Evolutionary conservation across 192 early-diverging fungal genomes (phyloP).

Genomic region (Rhizophagus clarus): DNA sequence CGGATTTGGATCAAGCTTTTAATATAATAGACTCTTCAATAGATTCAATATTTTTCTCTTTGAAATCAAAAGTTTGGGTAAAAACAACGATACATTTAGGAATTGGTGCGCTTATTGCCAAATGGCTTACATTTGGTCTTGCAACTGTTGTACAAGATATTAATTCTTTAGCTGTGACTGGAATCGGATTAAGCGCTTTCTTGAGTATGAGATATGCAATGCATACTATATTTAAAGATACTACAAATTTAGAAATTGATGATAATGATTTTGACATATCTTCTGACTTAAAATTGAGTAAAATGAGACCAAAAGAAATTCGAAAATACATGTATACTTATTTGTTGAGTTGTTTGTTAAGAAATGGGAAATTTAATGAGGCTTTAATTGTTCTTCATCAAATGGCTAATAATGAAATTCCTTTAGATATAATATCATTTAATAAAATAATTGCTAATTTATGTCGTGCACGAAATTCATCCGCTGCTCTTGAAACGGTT

Average conservation of each 20-base stretch:
- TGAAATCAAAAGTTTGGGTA: not conserved
- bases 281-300: not conserved
- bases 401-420: constrained; percentile 3
- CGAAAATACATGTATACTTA: not conserved
- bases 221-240: constrained; percentile 1
- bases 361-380: constrained; percentile 13
- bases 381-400: constrained; percentile 17
- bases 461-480: not conserved
- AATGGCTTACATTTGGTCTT: constrained; percentile 1
- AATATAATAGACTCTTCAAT: not conserved
- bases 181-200: constrained; percentile 1
- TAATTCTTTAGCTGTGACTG: not conserved
- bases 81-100: not conserved
- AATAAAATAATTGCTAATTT: not conserved
- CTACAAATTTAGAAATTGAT: not conserved
- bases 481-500: not conserved
- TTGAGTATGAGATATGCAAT: not conserved
- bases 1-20: constrained; percentile 1
- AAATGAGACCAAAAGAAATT: constrained; percentile 14
- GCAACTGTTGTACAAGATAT: not conserved
- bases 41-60: not conserved
- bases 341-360: not conserved
- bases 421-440: constrained; percentile 3
- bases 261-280: not conserved
- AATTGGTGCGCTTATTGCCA: not conserved